Conservation (phyloP, 2,329 filamentous ascomycete genomes). For the Fusarium sp. region DNA sequence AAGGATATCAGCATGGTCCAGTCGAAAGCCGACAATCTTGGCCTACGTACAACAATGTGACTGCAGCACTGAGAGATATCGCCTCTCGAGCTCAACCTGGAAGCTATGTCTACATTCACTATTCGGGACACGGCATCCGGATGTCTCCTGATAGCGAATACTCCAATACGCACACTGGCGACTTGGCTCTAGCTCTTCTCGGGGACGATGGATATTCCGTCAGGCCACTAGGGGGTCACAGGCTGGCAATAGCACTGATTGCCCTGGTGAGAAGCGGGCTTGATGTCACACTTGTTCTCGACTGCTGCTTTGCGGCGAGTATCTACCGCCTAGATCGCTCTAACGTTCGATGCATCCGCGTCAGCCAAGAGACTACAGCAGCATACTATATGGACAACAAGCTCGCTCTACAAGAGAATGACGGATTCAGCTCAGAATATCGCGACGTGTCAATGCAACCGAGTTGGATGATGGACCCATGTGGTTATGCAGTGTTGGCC, state of each 20-base stretch:
- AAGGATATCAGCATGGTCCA: neutral
- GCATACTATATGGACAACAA: neutral
- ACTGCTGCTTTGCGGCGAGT: conserved; percentile 39
- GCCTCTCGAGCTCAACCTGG: neutral
- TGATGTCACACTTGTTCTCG: conserved; percentile 31
- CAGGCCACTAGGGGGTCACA: neutral
- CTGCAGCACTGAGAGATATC: neutral
- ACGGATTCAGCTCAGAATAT: neutral
- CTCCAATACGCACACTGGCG: conserved; percentile 2
- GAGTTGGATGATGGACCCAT: conserved; percentile 23
- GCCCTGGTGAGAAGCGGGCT: conserved; percentile 23
- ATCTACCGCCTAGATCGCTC: conserved; percentile 7
- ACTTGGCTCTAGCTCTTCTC: conserved; percentile 25
- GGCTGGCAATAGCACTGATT: neutral
- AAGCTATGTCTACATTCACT: conserved; percentile 18
- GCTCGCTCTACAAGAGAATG: rapidly evolving
- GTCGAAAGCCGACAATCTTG: neutral
- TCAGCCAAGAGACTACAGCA: neutral
- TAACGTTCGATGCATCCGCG: neutral
- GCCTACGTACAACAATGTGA: conserved; percentile 6
- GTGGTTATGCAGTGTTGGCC: conserved; percentile 23
- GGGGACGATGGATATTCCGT: neutral
- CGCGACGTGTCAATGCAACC: conserved; percentile 13
- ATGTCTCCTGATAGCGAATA: neutral
- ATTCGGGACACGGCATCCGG: conserved; percentile 16